Percentiles rank a stretch among this genome's conserved stretches.
These are phyloP conservation scores for Debaryomyces coudertii DNA, from an alignment of 1,139 yeast genomes.

Conservation along the genomic window DNA sequence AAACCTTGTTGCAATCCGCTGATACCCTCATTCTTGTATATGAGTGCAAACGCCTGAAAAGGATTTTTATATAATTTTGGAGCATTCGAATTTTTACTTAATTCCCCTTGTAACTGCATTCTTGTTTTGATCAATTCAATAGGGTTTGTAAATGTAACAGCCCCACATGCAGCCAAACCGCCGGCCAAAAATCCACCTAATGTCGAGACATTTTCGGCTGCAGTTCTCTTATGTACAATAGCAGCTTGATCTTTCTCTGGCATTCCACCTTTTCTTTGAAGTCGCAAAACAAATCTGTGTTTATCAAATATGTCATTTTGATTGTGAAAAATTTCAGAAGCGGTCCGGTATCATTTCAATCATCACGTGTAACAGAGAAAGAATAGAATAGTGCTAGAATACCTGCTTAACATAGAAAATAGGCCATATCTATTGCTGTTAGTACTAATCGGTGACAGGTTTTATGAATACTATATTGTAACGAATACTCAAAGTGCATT, in stretches of 20 bases:
- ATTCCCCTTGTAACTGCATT: constrained; percentile 96
- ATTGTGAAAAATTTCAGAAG: constrained; percentile 6
- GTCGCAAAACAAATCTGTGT: not conserved
- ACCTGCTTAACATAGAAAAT: not conserved
- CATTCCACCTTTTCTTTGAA: not conserved
- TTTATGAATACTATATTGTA: not conserved
- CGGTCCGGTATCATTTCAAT: constrained; percentile 6
- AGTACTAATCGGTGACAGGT: not conserved
- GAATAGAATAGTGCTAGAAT: not conserved
- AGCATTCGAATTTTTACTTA: constrained; percentile 54
- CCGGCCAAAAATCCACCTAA: constrained; percentile 91
- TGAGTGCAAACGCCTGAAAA: constrained; percentile 78
- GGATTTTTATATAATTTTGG: constrained; percentile 76
- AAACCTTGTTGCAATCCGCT: constrained; percentile 89
- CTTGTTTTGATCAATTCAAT: constrained; percentile 91
- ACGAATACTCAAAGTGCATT: not conserved
- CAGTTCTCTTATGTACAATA: constrained; percentile 24
- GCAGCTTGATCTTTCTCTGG: not conserved
- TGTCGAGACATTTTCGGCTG: constrained; percentile 60
- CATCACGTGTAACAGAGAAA: constrained; percentile 4
- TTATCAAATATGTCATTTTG: not conserved
- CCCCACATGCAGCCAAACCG: constrained; percentile 95
- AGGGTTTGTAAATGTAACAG: constrained; percentile 96
- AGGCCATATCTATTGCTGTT: not conserved
- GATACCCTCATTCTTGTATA: constrained; percentile 80